Conservation (phyloP, 352 stramenopile genomes). For the Globisporangium lucens region DNA sequence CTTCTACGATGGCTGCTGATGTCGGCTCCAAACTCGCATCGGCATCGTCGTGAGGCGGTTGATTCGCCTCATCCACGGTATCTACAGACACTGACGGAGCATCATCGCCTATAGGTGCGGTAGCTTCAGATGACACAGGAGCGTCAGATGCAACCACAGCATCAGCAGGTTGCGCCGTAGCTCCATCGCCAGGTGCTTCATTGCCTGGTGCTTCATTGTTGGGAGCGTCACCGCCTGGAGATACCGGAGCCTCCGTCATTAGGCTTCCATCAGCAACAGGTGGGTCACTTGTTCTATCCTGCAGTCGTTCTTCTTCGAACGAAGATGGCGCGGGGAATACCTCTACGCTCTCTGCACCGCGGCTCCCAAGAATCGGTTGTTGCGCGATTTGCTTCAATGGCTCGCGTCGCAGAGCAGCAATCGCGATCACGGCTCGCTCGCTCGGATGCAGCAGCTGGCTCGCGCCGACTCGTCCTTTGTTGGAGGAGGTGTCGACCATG, state of each 20-base stretch:
- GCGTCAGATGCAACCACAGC: neutral
- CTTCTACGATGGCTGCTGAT: neutral
- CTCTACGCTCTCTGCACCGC: neutral
- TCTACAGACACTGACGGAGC: neutral
- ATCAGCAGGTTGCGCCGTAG: neutral
- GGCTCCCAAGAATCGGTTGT: neutral
- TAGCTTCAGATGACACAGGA: neutral
- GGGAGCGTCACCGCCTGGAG: neutral
- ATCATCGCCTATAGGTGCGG: neutral
- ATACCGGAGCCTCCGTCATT: neutral
- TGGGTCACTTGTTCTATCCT: neutral
- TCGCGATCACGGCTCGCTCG: neutral
- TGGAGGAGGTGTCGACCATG: neutral
- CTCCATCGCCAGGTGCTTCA: neutral
- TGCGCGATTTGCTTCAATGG: neutral
- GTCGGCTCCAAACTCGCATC: neutral
- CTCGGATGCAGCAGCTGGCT: neutral
- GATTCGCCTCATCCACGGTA: too few relatives aligned
- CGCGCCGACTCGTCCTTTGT: neutral
- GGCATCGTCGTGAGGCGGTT: neutral
- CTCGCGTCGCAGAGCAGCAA: neutral
- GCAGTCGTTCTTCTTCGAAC: neutral
- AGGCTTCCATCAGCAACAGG: neutral
- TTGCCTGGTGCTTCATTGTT: too few relatives aligned
- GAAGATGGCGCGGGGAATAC: neutral